Evolutionary conservation across 2,329 filamentous ascomycete genomes (phyloP).

Genomic region (Cadophora gregata): DNA sequence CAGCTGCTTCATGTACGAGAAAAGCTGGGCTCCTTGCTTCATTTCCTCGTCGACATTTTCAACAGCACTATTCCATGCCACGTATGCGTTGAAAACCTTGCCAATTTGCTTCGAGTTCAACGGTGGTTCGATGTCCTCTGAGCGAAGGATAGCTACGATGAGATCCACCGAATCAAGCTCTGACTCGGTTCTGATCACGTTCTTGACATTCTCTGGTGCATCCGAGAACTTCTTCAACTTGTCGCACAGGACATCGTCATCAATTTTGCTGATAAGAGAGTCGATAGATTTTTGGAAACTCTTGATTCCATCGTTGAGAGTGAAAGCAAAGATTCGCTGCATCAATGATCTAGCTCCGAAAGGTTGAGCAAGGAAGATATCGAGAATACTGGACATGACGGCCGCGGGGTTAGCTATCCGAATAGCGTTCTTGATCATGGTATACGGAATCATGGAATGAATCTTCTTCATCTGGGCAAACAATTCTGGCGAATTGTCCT

Average conservation of each 20-base stretch:
- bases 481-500: slow-evolving; percentile 96
- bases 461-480: slow-evolving; percentile 95
- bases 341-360: slow-evolving; percentile 89
- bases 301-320: slow-evolving; percentile 87
- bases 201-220: slow-evolving; percentile 76
- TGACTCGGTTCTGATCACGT: slow-evolving; percentile 75
- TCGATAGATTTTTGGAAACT: slow-evolving; percentile 89
- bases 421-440: slow-evolving; percentile 94
- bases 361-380: slow-evolving; percentile 94
- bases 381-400: slow-evolving; percentile 94
- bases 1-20: slow-evolving; percentile 93
- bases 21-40: slow-evolving; percentile 87
- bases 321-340: slow-evolving; percentile 92
- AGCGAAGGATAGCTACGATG: slow-evolving; percentile 82
- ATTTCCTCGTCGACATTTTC: slow-evolving; percentile 90
- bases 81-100: slow-evolving; percentile 90
- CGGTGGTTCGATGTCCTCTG: slow-evolving; percentile 75
- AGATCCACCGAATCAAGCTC: slow-evolving; percentile 78
- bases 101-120: slow-evolving; percentile 78
- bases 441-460: slow-evolving; percentile 93
- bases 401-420: slow-evolving; percentile 94
- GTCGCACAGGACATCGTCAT: slow-evolving; percentile 76
- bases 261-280: slow-evolving; percentile 75
- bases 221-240: slow-evolving; percentile 85
- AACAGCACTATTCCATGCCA: slow-evolving; percentile 93